phyloP scores from a whole-genome alignment of 768 basidiomycete species.

The Coprinellus micaceus region DNA sequence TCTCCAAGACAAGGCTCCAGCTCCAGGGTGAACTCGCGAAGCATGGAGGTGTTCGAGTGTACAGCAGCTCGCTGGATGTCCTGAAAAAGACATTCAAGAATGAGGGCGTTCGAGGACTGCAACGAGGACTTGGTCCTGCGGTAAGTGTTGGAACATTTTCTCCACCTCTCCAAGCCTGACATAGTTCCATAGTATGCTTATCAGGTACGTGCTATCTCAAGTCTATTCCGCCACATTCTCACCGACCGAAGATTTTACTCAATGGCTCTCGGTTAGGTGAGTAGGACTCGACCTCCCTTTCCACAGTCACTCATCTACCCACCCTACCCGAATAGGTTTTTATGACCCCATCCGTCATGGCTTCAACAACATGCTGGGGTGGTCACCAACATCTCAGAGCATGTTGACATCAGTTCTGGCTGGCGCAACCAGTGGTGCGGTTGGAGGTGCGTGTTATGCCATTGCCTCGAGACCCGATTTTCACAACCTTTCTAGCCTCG shows the following conservation, averaged over 20 bases:
- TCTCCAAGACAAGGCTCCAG: conserved; percentile 93
- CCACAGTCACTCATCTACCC: neutral
- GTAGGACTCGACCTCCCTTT: conserved; percentile 6
- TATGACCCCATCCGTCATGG: conserved; percentile 86
- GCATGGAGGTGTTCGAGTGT: conserved; percentile 67
- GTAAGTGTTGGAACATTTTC: conserved; percentile 42
- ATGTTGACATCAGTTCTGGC: conserved; percentile 77
- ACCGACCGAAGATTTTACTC: conserved; percentile 65
- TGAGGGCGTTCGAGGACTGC: conserved; percentile 88
- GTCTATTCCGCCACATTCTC: neutral
- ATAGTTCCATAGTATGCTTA: conserved; percentile 67
- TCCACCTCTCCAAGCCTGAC: conserved; percentile 1
- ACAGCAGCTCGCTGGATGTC: conserved; percentile 85
- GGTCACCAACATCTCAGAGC: conserved; percentile 58
- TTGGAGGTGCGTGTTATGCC: conserved; percentile 62
- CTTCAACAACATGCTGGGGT: conserved; percentile 68
- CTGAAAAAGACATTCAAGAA: conserved; percentile 83
- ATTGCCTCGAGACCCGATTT: neutral
- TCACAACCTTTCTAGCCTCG: conserved; percentile 42
- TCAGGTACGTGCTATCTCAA: conserved; percentile 53
- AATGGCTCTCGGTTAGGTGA: conserved; percentile 88
- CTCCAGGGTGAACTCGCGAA: conserved; percentile 93
- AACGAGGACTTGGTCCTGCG: conserved; percentile 87
- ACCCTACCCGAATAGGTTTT: conserved; percentile 56
- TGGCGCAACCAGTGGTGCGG: conserved; percentile 85